Base-by-base conservation (phyloP, 768 basidiomycete genomes). In the Mycena epipterygia region DNA sequence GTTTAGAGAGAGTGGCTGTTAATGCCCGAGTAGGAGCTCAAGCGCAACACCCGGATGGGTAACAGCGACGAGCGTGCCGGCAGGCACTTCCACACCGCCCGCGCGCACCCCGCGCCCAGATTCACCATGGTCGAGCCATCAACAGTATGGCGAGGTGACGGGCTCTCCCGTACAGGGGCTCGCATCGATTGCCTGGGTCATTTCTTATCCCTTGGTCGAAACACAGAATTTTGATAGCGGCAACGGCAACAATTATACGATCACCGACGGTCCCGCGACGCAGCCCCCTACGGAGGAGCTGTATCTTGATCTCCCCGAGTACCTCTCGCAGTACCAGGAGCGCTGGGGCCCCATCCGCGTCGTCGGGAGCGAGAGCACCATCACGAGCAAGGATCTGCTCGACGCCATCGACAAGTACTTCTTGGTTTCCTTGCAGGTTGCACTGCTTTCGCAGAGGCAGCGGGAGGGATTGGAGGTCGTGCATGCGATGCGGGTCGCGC, bases 11-110 rank as follows among this genome's bases (percentile, higher is more conserved):
- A n/a, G 57, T 58, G 57, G 57, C 25, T 29, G 39, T 42, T 58
- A 58, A 58, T 29, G 57, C 57, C 57, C 57, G 39, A 30, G 14
- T 5, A 58, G 57, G 42, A 58, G 30, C 57, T 11, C 57, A 13
- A 25, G 1, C 14, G 3, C 25, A 19, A 25, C 12, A 21, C 56
- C 23, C 14, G 8, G n/a, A 39, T 25, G 11, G 2, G 57, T 41
- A 58, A 19, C 3, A 58, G 57, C 57, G 39, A 58, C 17, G 57
- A 8, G 57, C 57, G 42, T 58, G 57, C 57, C 57, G 3, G 17
- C 17, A 7, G 57, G 57, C 57, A 58, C 57, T 58, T 58, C 57
- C 57, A 58, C 57, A 58, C 1, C 39, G 37, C n/a, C n/a, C n/a
- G n/a, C n/a, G n/a, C n/a, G n/a, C n/a, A n/a, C n/a, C n/a, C n/a